phyloP scores from a whole-genome alignment of 805 yeast species.

The Starmerella bombicola region DNA sequence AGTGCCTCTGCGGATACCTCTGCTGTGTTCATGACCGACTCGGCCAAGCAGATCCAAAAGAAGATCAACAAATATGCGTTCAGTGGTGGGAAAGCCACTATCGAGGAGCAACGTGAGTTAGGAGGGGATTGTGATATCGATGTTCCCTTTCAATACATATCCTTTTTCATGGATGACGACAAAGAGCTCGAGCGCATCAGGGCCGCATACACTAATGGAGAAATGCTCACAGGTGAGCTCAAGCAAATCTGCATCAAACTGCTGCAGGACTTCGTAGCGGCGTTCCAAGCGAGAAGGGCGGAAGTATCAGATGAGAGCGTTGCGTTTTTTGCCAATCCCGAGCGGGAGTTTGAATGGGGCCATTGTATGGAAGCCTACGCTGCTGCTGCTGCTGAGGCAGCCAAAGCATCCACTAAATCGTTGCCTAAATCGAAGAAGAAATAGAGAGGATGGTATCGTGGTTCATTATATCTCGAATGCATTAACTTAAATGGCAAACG shows the following conservation, averaged over 20 bases:
- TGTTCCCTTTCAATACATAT: slow-evolving; percentile 84
- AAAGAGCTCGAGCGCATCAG: slow-evolving; percentile 52
- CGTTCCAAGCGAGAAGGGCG: slow-evolving; percentile 69
- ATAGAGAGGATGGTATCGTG: too few species aligned
- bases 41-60: slow-evolving; percentile 81
- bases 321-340: slow-evolving; percentile 51
- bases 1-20: slow-evolving; percentile 86
- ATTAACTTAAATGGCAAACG: too few species aligned
- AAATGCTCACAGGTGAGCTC: slow-evolving; percentile 82
- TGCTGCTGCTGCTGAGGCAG: slow-evolving; percentile 8
- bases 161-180: slow-evolving; percentile 85
- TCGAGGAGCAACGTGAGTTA: slow-evolving; percentile 76
- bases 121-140: slow-evolving; percentile 96
- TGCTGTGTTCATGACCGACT: slow-evolving; percentile 91
- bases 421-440: slow-evolving; percentile 4
- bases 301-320: slow-evolving; percentile 49
- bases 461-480: too few species aligned
- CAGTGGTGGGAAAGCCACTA: slow-evolving; percentile 78
- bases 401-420: not conserved
- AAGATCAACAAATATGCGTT: slow-evolving; percentile 94
- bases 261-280: slow-evolving; percentile 64
- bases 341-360: slow-evolving; percentile 68
- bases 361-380: slow-evolving; percentile 40
- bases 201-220: slow-evolving; percentile 62
- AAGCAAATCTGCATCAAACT: slow-evolving; percentile 74